Percentiles rank a stretch among this genome's conserved stretches.
Conservation (phyloP, 2,329 filamentous ascomycete species). For the Cordyceps javanica region DNA sequence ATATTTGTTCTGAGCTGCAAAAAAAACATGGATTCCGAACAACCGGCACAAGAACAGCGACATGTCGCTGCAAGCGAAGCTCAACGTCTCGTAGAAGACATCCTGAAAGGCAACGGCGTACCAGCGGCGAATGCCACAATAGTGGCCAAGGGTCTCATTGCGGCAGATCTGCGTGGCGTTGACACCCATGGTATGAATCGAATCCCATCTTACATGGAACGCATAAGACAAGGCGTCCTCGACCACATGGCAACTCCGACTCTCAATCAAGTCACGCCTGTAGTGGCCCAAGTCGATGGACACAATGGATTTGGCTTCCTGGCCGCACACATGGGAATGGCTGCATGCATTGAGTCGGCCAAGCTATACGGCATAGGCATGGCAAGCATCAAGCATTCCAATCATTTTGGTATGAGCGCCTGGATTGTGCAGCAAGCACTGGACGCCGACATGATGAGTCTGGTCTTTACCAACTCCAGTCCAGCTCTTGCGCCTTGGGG, state of each 20-base stretch:
- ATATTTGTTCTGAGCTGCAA: constrained; percentile 10
- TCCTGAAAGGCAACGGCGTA: constrained; percentile 58
- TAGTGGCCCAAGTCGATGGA: constrained; percentile 61
- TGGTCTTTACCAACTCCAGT: constrained; percentile 67
- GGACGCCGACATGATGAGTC: constrained; percentile 62
- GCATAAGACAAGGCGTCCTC: constrained; percentile 64
- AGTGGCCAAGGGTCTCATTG: constrained; percentile 62
- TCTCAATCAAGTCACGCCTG: constrained; percentile 59
- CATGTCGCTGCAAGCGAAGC: constrained; percentile 35
- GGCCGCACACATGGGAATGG: constrained; percentile 61
- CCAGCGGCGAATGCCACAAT: constrained; percentile 51
- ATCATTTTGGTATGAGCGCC: constrained; percentile 79
- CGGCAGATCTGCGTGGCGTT: constrained; percentile 70
- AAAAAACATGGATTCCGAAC: constrained; percentile 13
- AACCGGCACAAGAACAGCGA: constrained; percentile 17
- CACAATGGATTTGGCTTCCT: constrained; percentile 72
- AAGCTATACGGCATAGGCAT: constrained; percentile 61
- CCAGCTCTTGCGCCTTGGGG: constrained; percentile 69
- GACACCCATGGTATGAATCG: constrained; percentile 74
- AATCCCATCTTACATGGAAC: constrained; percentile 70
- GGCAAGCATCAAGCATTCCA: constrained; percentile 68
- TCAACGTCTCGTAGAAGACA: constrained; percentile 41
- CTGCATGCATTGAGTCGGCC: constrained; percentile 60
- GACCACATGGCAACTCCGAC: constrained; percentile 53
- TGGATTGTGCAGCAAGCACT: constrained; percentile 75